Percentiles rank a stretch among this genome's conserved stretches.
Conservation (phyloP, 257 asterid species). For the Nicotiana obtusifolia region DNA sequence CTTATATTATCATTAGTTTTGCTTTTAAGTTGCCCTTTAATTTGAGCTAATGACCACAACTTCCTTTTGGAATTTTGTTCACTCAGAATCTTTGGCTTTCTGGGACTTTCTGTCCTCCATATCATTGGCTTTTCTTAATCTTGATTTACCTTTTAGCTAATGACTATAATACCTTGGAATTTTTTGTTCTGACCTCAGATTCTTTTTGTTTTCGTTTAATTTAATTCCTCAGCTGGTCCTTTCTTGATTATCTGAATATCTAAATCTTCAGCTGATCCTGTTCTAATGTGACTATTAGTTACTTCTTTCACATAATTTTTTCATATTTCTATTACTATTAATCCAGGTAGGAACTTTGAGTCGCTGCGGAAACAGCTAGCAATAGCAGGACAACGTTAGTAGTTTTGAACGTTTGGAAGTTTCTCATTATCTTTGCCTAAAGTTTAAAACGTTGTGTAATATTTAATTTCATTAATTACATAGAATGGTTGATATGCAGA, state of each 20-base stretch:
- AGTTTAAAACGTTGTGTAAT: background rate
- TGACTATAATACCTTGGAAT: background rate
- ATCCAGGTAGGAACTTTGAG: background rate
- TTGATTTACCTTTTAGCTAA: too few species aligned
- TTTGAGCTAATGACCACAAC: background rate
- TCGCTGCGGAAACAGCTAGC: background rate
- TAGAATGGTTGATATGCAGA: constrained; percentile 1
- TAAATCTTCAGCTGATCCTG: background rate
- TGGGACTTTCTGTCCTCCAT: background rate
- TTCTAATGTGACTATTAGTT: background rate
- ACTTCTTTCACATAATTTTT: background rate
- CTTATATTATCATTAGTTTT: background rate
- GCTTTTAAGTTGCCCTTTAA: background rate
- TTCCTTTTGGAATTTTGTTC: background rate
- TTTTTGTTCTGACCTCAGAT: background rate
- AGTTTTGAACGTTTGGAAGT: background rate
- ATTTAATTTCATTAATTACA: background rate
- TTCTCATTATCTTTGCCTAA: background rate
- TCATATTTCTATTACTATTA: background rate
- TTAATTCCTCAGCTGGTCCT: background rate
- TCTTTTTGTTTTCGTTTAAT: background rate
- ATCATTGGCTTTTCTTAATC: background rate
- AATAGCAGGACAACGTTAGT: background rate
- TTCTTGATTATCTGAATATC: background rate
- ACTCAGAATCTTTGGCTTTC: background rate